phyloP scores from a whole-genome alignment of 371 early-diverging fungal species.

The Mucor irregularis region DNA sequence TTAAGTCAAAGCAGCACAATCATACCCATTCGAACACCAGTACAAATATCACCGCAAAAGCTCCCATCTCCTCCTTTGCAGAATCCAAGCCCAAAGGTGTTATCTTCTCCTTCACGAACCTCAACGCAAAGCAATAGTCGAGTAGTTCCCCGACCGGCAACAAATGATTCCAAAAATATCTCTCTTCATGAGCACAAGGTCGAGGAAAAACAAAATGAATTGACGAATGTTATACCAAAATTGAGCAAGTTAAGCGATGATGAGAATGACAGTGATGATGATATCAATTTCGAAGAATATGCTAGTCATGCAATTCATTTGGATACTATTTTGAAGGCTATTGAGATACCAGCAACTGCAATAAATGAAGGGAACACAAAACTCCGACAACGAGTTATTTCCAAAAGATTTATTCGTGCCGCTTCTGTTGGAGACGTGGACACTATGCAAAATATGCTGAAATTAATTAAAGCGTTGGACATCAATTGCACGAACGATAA shows the following conservation, averaged over 20 bases:
- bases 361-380: constrained; percentile 9
- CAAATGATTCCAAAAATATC: too few species aligned
- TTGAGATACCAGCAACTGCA: neutral
- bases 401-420: constrained; percentile 19
- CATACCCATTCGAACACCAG: constrained; percentile 1
- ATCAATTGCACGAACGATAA: constrained; percentile 8
- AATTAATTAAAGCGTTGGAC: neutral
- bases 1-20: neutral
- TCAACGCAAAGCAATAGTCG: too few species aligned
- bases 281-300: neutral
- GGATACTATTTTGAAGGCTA: neutral
- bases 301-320: constrained; percentile 7
- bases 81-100: too few species aligned
- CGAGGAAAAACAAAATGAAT: too few species aligned
- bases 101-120: too few species aligned
- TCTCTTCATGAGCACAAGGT: too few species aligned
- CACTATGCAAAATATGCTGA: constrained; percentile 14
- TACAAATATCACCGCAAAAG: neutral
- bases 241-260: neutral
- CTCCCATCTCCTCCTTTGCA: neutral
- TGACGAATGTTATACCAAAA: too few species aligned
- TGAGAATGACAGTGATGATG: neutral
- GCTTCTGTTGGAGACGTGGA: constrained; percentile 24
- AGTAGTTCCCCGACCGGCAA: too few species aligned
- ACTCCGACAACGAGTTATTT: constrained; percentile 4